Base-by-base conservation (phyloP, 306 rosid genomes). In the Dryas alaskensis region DNA sequence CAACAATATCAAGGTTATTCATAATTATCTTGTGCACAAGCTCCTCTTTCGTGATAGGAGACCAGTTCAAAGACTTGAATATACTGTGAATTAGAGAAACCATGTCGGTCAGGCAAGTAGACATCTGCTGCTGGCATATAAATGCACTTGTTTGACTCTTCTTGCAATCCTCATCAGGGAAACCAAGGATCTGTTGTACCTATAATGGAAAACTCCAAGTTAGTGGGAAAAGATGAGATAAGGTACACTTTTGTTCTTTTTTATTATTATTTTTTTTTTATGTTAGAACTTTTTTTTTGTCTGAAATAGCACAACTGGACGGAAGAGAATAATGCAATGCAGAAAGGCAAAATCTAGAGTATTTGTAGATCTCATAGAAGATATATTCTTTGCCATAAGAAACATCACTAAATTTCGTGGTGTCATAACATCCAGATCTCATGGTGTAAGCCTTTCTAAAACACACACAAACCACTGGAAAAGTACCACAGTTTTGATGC, bases 21-120 rank as follows among this genome's bases (percentile, higher is more conserved):
- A 81, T 77, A 40, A 87, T 77, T 58, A 89, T 89, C 86, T 89
- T 89, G 60, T 89, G 85, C 81, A 92, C 73, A 60, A 92, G 88
- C 85, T 91, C 92, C 84, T 84, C 89, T 73, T 87, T 87, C 50
- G 95, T 92, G 72, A 92, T 81, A 60, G 85, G 43, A 66, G 70
- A 74, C 84, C 86, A 78, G 72, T 80, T 83, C 58, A 80, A 78
- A 49, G 89, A 81, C 78, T 71, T 62, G 76, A 86, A 86, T 59
- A 91, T 85, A 52, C 83, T 65, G 73, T 81, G 79, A 60, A 86
- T 84, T 77, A 86, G 79, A 65, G 86, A 78, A 73, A 86, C 91
- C 74, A 85, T 70, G 65, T 84, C 84, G 73, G 75, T 75, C 86
- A 84, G 66, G 69, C 78, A 70, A 55, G 82, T 71, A 64, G 76